Conservation (phyloP, 2,329 filamentous ascomycete species). For the Fusarium cyanostomum region DNA sequence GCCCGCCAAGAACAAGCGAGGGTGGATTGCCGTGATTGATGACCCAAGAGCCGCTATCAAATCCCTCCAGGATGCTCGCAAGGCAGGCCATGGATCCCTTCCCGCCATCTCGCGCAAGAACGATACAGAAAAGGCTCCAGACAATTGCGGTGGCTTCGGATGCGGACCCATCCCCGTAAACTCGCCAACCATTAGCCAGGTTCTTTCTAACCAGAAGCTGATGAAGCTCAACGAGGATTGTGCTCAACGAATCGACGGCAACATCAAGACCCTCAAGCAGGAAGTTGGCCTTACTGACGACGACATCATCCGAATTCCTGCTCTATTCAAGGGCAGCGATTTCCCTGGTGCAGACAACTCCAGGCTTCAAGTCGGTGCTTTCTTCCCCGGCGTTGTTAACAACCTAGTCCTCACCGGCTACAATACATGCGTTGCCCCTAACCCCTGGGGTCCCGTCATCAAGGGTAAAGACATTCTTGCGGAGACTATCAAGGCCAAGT, state of each 20-base stretch:
- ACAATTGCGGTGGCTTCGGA: background rate
- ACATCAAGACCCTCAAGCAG: background rate
- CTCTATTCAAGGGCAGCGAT: background rate
- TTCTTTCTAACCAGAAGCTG: background rate
- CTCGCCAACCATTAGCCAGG: background rate
- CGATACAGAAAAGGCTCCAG: background rate
- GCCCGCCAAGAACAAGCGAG: conserved; percentile 30
- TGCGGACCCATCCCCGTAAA: background rate
- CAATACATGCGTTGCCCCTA: background rate
- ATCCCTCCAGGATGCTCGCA: conserved; percentile 5
- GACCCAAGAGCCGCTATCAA: conserved; percentile 26
- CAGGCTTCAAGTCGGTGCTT: background rate
- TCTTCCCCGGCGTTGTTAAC: background rate
- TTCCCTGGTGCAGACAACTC: accelerated
- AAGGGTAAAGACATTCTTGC: background rate
- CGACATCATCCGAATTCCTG: background rate
- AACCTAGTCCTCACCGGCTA: background rate
- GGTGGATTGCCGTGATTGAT: conserved; percentile 32
- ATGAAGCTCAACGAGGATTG: background rate
- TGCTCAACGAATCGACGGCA: background rate
- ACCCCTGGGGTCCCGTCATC: background rate
- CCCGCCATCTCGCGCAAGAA: background rate
- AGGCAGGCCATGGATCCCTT: conserved; percentile 13
- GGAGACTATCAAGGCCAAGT: accelerated
- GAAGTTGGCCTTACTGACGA: background rate